Percentiles rank a stretch among this genome's conserved stretches.
Evolutionary conservation across 108 stramenopile species (phyloP).

Genomic region (Phaeodactylum tricornutum): DNA sequence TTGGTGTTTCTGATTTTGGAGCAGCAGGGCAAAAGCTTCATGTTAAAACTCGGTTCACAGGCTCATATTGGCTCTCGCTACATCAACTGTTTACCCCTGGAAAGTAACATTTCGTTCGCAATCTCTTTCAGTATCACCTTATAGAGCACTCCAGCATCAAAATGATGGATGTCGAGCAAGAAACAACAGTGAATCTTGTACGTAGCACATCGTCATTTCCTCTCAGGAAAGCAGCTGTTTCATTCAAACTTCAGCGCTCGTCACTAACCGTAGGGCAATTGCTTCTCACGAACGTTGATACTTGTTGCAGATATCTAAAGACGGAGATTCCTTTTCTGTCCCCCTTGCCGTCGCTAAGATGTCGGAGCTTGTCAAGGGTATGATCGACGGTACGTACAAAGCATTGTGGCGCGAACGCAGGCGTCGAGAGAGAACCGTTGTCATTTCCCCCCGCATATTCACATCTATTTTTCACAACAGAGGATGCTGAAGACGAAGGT

Average conservation of each 20-base stretch:
- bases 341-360: slow-evolving; percentile 89
- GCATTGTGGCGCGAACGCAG: too few species aligned
- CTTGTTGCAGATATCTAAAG: slow-evolving; percentile 75
- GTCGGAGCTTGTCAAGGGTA: slow-evolving; percentile 97
- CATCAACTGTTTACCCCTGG: too few species aligned
- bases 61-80: too few species aligned
- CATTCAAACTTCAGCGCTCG: neutral
- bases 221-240: too few species aligned
- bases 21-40: too few species aligned
- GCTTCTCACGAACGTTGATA: neutral
- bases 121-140: too few species aligned
- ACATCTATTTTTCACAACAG: slow-evolving; percentile 24
- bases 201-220: neutral
- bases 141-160: too few species aligned
- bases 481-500: slow-evolving; percentile 79
- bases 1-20: too few species aligned
- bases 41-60: too few species aligned
- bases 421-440: too few species aligned
- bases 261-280: neutral
- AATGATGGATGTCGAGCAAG: slow-evolving; percentile 6
- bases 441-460: too few species aligned
- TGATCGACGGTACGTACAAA: slow-evolving; percentile 76
- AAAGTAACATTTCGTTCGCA: too few species aligned
- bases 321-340: slow-evolving; percentile 93
- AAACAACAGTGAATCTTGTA: slow-evolving; percentile 9